A percentile compares a stretch with the other conserved stretches of the same genome.
phyloP scores from a whole-genome alignment of 1,284 basidiomycete genomes.

The Hypsizygus ulmarius region DNA sequence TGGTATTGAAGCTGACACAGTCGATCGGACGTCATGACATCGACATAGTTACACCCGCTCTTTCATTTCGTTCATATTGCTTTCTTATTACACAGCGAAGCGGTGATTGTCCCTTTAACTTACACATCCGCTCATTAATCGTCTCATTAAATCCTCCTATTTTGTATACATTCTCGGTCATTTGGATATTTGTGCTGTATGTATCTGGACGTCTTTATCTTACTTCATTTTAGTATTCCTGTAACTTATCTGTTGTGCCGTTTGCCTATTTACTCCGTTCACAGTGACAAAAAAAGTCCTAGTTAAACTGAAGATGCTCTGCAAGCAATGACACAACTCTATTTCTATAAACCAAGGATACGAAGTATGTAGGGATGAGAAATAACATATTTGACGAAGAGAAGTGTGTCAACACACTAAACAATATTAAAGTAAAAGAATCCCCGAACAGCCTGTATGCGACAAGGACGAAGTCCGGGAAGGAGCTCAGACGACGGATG shows the following conservation, averaged over 20 bases:
- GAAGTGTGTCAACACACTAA: neutral
- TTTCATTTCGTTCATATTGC: slow-evolving; percentile 33
- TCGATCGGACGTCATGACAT: slow-evolving; percentile 18
- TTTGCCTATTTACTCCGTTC: neutral
- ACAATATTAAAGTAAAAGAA: neutral
- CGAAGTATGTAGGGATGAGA: too few relatives aligned
- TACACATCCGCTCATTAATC: slow-evolving; percentile 39
- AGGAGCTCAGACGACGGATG: neutral
- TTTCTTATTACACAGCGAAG: slow-evolving; percentile 35
- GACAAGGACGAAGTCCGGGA: too few relatives aligned
- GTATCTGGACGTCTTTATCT: slow-evolving; percentile 15
- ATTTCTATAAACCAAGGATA: too few relatives aligned
- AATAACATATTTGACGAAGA: too few relatives aligned
- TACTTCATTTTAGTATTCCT: slow-evolving; percentile 18
- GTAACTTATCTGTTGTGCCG: slow-evolving; percentile 17
- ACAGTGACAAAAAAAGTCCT: too few relatives aligned
- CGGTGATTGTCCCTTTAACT: slow-evolving; percentile 29
- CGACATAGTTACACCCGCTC: slow-evolving; percentile 37
- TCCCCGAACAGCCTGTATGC: too few relatives aligned
- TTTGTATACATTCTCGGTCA: slow-evolving; percentile 30
- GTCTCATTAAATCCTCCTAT: slow-evolving; percentile 30
- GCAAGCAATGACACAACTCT: too few relatives aligned
- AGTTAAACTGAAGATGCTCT: too few relatives aligned
- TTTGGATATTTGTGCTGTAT: slow-evolving; percentile 20
- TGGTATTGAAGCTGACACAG: slow-evolving; percentile 41